Conservation (phyloP, 2,329 filamentous ascomycete genomes). For the Neonectria hederae region DNA sequence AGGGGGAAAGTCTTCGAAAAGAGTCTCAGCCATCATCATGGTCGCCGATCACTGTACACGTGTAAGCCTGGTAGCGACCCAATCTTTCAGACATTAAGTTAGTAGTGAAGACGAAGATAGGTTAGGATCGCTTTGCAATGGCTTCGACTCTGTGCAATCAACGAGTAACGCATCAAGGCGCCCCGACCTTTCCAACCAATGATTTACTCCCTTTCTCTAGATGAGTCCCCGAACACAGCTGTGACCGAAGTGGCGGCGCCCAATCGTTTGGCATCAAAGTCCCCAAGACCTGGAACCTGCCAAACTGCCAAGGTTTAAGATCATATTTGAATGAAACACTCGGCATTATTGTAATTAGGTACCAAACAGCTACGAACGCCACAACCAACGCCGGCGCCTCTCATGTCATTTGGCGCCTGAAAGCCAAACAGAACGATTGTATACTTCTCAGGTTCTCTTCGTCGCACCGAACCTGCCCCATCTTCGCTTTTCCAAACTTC, state of each 20-base stretch:
- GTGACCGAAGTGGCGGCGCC: constrained; percentile 1
- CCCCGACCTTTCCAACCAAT: not conserved
- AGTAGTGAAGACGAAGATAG: not conserved
- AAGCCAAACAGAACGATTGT: not conserved
- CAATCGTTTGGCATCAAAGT: constrained; percentile 5
- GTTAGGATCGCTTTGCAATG: not conserved
- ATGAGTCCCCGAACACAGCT: not conserved
- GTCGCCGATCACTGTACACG: not conserved
- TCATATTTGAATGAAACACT: constrained; percentile 1
- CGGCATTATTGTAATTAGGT: not conserved
- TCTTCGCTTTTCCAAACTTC: not conserved
- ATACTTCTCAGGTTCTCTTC: not conserved
- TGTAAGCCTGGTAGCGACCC: not conserved
- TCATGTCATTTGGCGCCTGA: not conserved
- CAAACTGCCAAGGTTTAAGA: constrained; percentile 9
- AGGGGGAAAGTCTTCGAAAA: no score
- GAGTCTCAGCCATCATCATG: not conserved
- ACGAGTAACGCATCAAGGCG: not conserved
- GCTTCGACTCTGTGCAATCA: not conserved
- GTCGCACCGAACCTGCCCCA: not conserved
- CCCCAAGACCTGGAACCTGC: constrained; percentile 7
- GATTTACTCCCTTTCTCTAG: not conserved
- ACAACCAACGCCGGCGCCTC: not conserved
- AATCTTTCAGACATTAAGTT: not conserved
- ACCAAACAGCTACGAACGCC: not conserved